Percentiles rank a stretch among this genome's conserved stretches.
These are phyloP conservation scores for Dicorynia guianensis DNA, from an alignment of 306 rosid genomes.

Conservation along the genomic window DNA sequence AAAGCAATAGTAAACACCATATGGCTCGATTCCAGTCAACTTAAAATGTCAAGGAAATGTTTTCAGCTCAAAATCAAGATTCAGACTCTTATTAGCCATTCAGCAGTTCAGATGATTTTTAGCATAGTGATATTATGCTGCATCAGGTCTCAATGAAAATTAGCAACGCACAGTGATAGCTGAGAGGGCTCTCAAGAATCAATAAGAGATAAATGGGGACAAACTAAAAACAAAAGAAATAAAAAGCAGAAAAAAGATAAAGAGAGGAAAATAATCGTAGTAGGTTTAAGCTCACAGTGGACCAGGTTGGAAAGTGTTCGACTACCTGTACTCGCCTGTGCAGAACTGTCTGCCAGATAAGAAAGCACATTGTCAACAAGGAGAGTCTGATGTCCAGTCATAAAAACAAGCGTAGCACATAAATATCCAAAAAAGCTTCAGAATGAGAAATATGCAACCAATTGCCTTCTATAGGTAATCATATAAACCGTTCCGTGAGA, in stretches of 20 bases:
- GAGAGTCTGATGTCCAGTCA: conserved; percentile 3
- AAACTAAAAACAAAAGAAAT: not conserved
- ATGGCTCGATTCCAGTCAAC: not conserved
- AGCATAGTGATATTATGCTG: not conserved
- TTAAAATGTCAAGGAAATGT: not conserved
- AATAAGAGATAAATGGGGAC: not conserved
- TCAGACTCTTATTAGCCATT: not conserved
- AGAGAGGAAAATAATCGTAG: not conserved
- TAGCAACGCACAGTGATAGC: not conserved
- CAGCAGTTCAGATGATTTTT: not conserved
- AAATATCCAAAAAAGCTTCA: conserved; percentile 25
- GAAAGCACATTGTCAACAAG: not conserved
- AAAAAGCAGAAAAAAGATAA: not conserved
- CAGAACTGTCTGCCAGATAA: conserved; percentile 84
- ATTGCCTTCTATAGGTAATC: not conserved
- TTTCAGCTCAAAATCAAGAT: not conserved
- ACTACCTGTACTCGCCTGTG: conserved; percentile 93
- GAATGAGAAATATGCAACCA: not conserved
- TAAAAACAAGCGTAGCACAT: not conserved
- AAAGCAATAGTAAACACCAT: conserved; percentile 21
- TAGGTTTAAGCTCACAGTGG: no score
- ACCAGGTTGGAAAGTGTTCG: conserved; percentile 31
- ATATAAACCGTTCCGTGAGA: not conserved
- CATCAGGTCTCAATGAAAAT: not conserved
- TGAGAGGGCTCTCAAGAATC: not conserved